Conservation (phyloP, 371 early-diverging fungal genomes). For the Haplosporangium sp. region DNA sequence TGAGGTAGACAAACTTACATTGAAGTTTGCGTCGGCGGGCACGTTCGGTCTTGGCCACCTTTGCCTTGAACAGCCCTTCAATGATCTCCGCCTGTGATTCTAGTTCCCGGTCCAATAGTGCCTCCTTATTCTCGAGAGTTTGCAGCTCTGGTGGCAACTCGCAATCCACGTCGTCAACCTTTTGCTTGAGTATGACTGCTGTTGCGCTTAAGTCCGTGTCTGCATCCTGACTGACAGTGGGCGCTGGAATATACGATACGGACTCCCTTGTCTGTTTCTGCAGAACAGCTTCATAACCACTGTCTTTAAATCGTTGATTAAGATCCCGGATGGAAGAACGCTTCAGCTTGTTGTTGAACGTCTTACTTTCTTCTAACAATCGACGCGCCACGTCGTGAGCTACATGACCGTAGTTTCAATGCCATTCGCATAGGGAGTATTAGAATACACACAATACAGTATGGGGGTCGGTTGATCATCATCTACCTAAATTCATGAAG, state of each 20-base stretch:
- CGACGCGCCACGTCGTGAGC: constrained; percentile 28
- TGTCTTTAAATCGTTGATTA: constrained; percentile 30
- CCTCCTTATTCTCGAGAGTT: constrained; percentile 24
- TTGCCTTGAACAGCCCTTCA: constrained; percentile 27
- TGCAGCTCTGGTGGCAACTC: constrained; percentile 34
- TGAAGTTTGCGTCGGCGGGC: constrained; percentile 42
- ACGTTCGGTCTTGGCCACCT: constrained; percentile 26
- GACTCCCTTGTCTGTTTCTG: constrained; percentile 10
- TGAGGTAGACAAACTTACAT: constrained; percentile 10
- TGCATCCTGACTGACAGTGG: too few relatives aligned
- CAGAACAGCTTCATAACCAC: constrained; percentile 15
- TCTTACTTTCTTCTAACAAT: constrained; percentile 37
- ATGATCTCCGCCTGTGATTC: constrained; percentile 30
- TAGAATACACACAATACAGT: not conserved
- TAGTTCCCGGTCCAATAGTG: constrained; percentile 19
- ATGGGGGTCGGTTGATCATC: too few relatives aligned
- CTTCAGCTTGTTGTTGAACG: constrained; percentile 31
- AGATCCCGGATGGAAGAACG: constrained; percentile 41
- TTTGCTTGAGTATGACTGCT: constrained; percentile 21
- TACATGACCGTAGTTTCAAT: not conserved
- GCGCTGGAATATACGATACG: constrained; percentile 11
- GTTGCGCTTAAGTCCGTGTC: not conserved
- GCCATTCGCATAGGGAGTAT: not conserved
- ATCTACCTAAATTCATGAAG: too few relatives aligned
- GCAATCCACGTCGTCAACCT: constrained; percentile 44